A percentile compares a stretch with the other conserved stretches of the same genome.
Conservation (phyloP, 768 basidiomycete species). For the Artomyces pyxidatus region DNA sequence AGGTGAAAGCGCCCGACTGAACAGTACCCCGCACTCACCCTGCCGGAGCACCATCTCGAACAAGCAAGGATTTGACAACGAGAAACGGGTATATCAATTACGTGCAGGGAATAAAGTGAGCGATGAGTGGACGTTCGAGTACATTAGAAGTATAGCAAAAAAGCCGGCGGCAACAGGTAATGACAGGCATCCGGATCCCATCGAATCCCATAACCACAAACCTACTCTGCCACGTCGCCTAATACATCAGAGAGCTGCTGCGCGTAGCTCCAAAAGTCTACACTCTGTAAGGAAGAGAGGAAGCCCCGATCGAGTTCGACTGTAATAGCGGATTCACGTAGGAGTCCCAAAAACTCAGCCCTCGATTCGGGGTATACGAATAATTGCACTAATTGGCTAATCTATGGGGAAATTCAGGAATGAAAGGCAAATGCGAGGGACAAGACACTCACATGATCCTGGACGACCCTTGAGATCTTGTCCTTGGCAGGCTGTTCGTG, state of each 20-base stretch:
- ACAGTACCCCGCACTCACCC: too few species aligned
- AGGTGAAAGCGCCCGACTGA: too few species aligned
- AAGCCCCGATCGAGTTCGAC: conserved; percentile 20
- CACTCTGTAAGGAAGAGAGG: conserved; percentile 13
- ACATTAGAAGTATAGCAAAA: too few species aligned
- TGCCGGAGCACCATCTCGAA: too few species aligned
- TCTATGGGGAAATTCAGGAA: conserved; percentile 33
- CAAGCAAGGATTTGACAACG: too few species aligned
- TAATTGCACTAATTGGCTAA: conserved; percentile 41
- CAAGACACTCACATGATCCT: conserved; percentile 56
- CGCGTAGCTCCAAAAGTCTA: conserved; percentile 68
- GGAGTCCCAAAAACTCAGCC: conserved; percentile 50
- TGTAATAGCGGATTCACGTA: conserved; percentile 35
- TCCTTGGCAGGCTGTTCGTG: conserved; percentile 21
- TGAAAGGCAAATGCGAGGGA: not conserved
- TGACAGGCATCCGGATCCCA: too few species aligned
- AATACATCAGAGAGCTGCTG: not conserved
- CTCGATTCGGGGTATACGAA: conserved; percentile 77
- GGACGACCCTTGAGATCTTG: conserved; percentile 44
- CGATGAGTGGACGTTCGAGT: too few species aligned
- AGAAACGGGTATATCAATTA: too few species aligned
- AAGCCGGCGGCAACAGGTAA: too few species aligned
- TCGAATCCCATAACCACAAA: too few species aligned
- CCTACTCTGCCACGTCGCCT: too few species aligned
- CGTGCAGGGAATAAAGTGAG: too few species aligned